phyloP scores from a whole-genome alignment of 306 rosid genomes.

The Quercus dentata region DNA sequence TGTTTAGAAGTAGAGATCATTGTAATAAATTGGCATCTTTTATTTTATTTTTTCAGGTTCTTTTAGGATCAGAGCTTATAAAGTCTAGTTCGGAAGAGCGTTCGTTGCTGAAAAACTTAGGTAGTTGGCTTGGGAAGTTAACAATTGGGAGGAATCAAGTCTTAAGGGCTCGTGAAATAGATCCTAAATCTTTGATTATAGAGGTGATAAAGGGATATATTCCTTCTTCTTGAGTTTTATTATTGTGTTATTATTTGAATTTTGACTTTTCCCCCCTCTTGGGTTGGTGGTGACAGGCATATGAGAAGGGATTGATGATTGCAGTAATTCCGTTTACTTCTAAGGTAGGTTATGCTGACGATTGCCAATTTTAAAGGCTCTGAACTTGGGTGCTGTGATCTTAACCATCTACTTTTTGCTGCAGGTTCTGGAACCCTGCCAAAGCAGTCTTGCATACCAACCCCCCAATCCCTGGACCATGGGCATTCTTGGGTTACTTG shows the following conservation, averaged over 20 bases:
- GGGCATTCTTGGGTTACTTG: slow-evolving; percentile 99
- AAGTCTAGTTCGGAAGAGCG: slow-evolving; percentile 99
- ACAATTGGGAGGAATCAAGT: slow-evolving; percentile 97
- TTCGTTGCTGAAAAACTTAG: slow-evolving; percentile 88
- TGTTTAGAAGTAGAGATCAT: neutral
- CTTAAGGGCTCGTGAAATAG: slow-evolving; percentile 92
- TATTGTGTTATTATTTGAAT: neutral
- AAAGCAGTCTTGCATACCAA: slow-evolving; percentile 88
- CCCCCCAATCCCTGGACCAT: slow-evolving; percentile 99
- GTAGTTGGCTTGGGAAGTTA: slow-evolving; percentile 99
- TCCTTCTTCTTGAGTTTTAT: neutral
- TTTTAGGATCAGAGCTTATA: slow-evolving; percentile 91
- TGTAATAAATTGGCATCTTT: neutral
- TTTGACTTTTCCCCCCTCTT: neutral
- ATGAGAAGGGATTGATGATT: slow-evolving; percentile 99
- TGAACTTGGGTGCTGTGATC: slow-evolving; percentile 6
- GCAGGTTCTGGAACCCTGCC: slow-evolving; percentile 94
- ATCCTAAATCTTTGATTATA: slow-evolving; percentile 93
- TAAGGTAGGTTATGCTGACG: slow-evolving; percentile 54
- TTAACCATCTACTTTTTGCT: slow-evolving; percentile 18
- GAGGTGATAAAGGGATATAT: slow-evolving; percentile 51
- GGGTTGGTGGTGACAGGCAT: slow-evolving; percentile 56
- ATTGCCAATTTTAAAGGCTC: neutral
- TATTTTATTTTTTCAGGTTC: slow-evolving; percentile 61
- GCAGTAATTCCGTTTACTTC: slow-evolving; percentile 99